Evolutionary conservation across 2,329 filamentous ascomycete genomes (phyloP), one percentile per base, ranked within the genome.

Genomic region (Trichoderma guizhouense): DNA sequence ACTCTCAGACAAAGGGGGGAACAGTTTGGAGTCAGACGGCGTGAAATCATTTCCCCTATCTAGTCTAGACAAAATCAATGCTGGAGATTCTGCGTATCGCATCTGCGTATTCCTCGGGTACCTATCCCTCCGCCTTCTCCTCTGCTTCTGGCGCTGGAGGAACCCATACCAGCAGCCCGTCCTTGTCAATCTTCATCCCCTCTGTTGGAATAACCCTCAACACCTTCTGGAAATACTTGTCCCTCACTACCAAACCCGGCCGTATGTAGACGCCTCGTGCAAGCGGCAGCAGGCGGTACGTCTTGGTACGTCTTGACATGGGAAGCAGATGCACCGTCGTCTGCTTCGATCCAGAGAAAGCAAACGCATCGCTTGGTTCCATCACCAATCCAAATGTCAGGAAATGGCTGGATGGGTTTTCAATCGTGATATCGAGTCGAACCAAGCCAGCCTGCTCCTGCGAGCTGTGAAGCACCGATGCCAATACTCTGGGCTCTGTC

Each of bases 321-420:
- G 96, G 96, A 60, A 97, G 87, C 55, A 98, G 83, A 78, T 96
- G 93, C 67, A 98, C 76, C 1, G 91, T 92, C 14, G 90, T 91
- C 75, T 92, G 87, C 83, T 98, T 98, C 2, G 93, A 86, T 0
- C 96, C 96, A 8, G 93, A 94, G 81, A 99, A 98, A 0, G 94
- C 95, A 81, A 98, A 98, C 68, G 94, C 89, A 74, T 97, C 94
- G 79, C 90, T 95, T 3, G 94, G 92, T 76, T 99, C 95, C 94
- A 99, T 97, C 30, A 87, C 90, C 63, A 98, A 82, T 34, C 93
- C 94, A 82, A 99, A 99, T 0, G 95, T 97, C 64, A 99, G 88
- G 82, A 97, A 97, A 80, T 99, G 96, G 79, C 91, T 92, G 0
- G 95, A 98, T 0, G 95, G 93, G 79, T 99, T 99, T 82, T 99